phyloP scores from a whole-genome alignment of 371 early-diverging fungal genomes.

The Haplosporangium sp. region DNA sequence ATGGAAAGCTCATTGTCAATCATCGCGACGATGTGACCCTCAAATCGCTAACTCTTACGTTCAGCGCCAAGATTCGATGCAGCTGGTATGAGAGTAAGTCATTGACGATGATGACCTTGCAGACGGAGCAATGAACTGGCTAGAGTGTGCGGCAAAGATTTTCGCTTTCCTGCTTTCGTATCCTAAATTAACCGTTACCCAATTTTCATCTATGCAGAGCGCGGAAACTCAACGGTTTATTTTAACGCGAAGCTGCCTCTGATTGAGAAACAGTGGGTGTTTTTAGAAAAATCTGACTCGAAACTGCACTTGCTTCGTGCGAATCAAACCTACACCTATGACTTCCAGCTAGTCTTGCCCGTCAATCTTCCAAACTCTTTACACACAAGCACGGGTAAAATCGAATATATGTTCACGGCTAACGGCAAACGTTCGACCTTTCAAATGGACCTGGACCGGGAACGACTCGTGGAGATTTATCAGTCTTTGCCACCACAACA shows the following conservation, averaged over 20 bases:
- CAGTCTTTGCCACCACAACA: conserved; percentile 49
- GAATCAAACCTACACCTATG: conserved; percentile 43
- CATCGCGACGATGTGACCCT: conserved; percentile 45
- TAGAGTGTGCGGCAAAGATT: too few relatives aligned
- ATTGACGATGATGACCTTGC: not conserved
- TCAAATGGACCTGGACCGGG: conserved; percentile 15
- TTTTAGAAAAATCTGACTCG: conserved; percentile 24
- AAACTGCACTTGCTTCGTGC: conserved; percentile 37
- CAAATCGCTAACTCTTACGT: conserved; percentile 32
- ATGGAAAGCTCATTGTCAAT: conserved; percentile 47
- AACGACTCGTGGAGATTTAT: conserved; percentile 37
- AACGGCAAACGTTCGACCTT: conserved; percentile 44
- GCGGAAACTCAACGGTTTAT: conserved; percentile 15
- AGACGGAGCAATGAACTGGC: too few relatives aligned
- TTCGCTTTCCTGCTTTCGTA: too few relatives aligned
- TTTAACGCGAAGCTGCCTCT: conserved; percentile 41
- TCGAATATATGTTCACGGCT: conserved; percentile 42
- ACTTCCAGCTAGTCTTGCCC: conserved; percentile 41
- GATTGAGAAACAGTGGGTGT: conserved; percentile 45
- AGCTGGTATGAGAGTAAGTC: conserved; percentile 46
- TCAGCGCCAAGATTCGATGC: conserved; percentile 36
- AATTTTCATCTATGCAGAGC: too few relatives aligned
- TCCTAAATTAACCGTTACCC: too few relatives aligned
- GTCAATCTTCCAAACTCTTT: conserved; percentile 50
- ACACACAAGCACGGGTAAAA: conserved; percentile 31